Base-by-base conservation (phyloP, 1,139 yeast species). In the Sugiyamaella grinbergsii region DNA sequence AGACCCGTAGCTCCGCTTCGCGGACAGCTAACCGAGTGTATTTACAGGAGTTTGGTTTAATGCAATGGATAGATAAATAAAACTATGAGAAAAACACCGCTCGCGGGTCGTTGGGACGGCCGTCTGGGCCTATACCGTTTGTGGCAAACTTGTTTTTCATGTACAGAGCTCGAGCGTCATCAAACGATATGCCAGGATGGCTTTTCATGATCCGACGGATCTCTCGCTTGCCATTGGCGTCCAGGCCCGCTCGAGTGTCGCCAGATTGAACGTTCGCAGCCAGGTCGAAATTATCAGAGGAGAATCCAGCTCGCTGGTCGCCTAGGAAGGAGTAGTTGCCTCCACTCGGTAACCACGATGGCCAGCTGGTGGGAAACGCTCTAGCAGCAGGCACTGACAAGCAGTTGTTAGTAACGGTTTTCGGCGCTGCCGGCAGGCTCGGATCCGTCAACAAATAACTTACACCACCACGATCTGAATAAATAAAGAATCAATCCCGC, bases 261-360 rank as follows among this genome's bases (percentile, higher is more conserved):
- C 71, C 70, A 10, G 68, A 65, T 20, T 55, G 62, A 11, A 72
- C 59, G 53, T 84, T 82, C 42, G 76, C 73, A 11, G 71, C 59
- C 26, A 86, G 65, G 63, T 83, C 80, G 62, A 87, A 87, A 33
- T 71, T 77, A 37, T 68, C 71, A 15, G 94, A 85, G 34, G 75
- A 71, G 33, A 87, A 68, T 0, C 95, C 95, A n/a, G 72, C 71
- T 47, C 81, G 87, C 20, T 81, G 62, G 64, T 87, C 95, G 11
- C 73, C 73, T 39, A 71, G 70, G 63, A 85, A 85, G 1, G 82
- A 71, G 29, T 61, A 56, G 23, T 54, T 11, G 4, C 55, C 50
- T 22, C 49, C 45, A 18, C 31, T 44, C 4, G 50, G 49, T n/a
- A 51, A 37, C 54, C 54, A 51, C 8, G 50, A 23, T 7, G 53